These are phyloP conservation scores for Pleomassaria siparia DNA, from an alignment of 2,329 filamentous ascomycete genomes.

Conservation along the genomic window DNA sequence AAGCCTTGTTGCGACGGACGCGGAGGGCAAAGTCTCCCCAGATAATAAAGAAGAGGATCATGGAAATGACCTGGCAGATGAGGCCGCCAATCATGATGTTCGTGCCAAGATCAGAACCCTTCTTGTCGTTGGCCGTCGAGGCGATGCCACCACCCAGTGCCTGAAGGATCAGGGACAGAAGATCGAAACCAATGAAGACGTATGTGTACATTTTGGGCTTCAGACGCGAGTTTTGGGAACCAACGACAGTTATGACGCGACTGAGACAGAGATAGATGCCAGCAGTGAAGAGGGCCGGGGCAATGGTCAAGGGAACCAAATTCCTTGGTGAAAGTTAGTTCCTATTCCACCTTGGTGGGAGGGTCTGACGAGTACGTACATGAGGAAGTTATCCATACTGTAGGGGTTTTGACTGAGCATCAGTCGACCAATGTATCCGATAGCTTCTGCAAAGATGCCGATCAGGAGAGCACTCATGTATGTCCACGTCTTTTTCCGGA, in stretches of 20 bases:
- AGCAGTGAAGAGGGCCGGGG: conserved; percentile 56
- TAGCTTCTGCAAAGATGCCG: conserved; percentile 53
- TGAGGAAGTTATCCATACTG: conserved; percentile 50
- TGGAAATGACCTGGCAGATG: conserved; percentile 55
- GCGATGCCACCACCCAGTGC: conserved; percentile 59
- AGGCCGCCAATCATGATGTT: conserved; percentile 60
- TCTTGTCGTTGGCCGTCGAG: conserved; percentile 47
- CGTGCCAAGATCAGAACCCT: conserved; percentile 49
- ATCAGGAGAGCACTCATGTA: conserved; percentile 50
- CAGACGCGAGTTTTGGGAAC: conserved; percentile 32
- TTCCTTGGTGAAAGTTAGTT: conserved; percentile 41
- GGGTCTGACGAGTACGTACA: conserved; percentile 44
- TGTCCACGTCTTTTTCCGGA: conserved; percentile 55
- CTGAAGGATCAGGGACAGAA: conserved; percentile 60
- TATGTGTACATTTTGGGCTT: conserved; percentile 51
- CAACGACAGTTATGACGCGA: conserved; percentile 56
- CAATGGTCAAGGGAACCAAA: conserved; percentile 58
- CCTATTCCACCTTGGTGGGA: not conserved
- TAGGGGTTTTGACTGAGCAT: conserved; percentile 56
- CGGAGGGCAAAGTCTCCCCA: conserved; percentile 39
- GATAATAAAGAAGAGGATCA: conserved; percentile 50
- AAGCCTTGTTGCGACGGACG: conserved; percentile 16
- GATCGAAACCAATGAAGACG: conserved; percentile 59
- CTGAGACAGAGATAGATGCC: conserved; percentile 58
- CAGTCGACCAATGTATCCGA: conserved; percentile 59